Base-by-base conservation (phyloP, 805 yeast species). In the Myxozyma neotropica region DNA sequence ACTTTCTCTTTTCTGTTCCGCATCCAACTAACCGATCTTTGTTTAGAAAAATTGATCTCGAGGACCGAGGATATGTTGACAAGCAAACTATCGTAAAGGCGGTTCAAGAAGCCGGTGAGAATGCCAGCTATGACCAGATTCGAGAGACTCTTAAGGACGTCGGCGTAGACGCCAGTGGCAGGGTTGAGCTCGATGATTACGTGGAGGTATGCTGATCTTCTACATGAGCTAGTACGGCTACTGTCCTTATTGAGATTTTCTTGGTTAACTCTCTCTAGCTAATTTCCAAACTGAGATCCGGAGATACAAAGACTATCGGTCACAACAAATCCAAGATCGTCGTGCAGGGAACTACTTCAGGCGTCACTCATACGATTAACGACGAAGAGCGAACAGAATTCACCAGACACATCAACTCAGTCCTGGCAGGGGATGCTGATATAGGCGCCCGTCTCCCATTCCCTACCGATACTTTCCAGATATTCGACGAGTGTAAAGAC, bases 351-450 rank as follows among this genome's bases (percentile, higher is more conserved):
- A 82, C 87, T 48, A 82, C 89, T n/a, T 82, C 95, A 0, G 97
- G 97, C 52, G 89, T 96, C 19, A 88, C 96, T 1, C 99, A 94
- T 74, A 90, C 97, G 2, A 92, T 94, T 73, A 91, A 94, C 73
- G 97, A 93, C 71, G 99, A 94, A 78, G 99, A 94, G 77, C 83
- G 97, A 74, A 80, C 88, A 24, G 97, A 91, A 79, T 94, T 94
- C 76, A 94, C 98, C 4, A 85, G 96, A 71, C 99, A 94, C 74
- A 92, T 94, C 75, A 94, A 94, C 74, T 81, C 90, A 47, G 97
- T 91, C 5, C 81, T 94, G 59, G 84, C 91, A 4, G 98, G 96
- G 19, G 99, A 94, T 73, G 72, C 85, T 1, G 90, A 89, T 62
- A 81, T 94, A 57, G 97, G 96, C 26, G 77, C 80, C 60, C 79